Conservation (phyloP, 2,329 filamentous ascomycete genomes). For the Teratosphaeria destructans region DNA sequence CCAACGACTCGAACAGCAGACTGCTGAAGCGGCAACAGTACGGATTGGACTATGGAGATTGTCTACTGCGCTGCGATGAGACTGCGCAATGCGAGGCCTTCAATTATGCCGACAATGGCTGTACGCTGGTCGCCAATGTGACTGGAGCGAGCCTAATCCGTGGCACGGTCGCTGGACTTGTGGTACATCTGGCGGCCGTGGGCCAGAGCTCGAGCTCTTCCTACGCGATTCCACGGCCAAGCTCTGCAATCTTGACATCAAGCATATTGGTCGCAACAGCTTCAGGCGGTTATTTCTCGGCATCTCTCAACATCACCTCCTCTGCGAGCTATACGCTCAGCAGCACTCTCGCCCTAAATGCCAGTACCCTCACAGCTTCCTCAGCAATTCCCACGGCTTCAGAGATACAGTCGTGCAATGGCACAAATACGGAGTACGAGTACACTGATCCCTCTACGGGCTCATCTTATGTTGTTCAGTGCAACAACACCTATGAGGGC, state of each 20-base stretch:
- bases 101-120: not conserved
- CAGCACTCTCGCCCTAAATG: not conserved
- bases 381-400: not conserved
- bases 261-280: too few species aligned
- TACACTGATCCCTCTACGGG: constrained; percentile 1
- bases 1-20: not conserved
- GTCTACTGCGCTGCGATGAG: not conserved
- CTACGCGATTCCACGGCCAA: too few species aligned
- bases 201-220: not conserved
- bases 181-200: not conserved
- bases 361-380: not conserved
- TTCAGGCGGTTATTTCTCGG: too few species aligned
- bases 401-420: not conserved
- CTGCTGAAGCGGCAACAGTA: not conserved
- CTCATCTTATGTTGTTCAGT: not conserved
- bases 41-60: not conserved
- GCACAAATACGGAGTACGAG: not conserved
- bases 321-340: not conserved
- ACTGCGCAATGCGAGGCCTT: not conserved
- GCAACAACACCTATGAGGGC: not conserved
- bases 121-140: not conserved
- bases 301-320: not conserved
- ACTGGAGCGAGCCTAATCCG: not conserved
- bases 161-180: not conserved
- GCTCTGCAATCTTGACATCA: too few species aligned